Evolutionary conservation across 352 stramenopile species (phyloP).

Genomic region (Thraustochytrium sp.): DNA sequence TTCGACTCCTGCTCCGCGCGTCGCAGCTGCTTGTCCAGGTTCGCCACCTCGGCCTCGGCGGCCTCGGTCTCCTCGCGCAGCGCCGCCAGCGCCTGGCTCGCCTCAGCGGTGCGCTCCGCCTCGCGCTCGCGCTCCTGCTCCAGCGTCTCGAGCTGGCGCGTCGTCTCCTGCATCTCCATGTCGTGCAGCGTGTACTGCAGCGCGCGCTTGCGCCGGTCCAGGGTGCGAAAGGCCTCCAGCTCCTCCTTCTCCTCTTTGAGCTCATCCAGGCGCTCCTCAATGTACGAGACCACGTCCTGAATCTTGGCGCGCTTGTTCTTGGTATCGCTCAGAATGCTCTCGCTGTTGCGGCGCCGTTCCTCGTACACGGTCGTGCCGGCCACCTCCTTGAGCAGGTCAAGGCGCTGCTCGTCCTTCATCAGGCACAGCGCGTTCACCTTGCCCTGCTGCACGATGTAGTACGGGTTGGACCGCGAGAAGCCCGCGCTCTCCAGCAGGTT

Average conservation of each 20-base stretch:
- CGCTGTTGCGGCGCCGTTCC: slow-evolving; percentile 88
- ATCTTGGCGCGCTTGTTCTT: slow-evolving; percentile 89
- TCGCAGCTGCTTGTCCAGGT: background rate
- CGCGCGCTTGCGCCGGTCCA: slow-evolving; percentile 87
- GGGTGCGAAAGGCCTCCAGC: slow-evolving; percentile 83
- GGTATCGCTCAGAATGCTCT: slow-evolving; percentile 95
- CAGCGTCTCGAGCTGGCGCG: slow-evolving; percentile 55
- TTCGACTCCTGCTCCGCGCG: slow-evolving; percentile 40
- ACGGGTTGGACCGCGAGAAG: slow-evolving; percentile 98
- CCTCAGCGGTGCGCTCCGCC: slow-evolving; percentile 56
- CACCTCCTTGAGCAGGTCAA: slow-evolving; percentile 97
- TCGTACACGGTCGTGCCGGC: slow-evolving; percentile 98
- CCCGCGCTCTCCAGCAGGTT: slow-evolving; percentile 95
- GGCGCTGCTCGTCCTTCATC: slow-evolving; percentile 93
- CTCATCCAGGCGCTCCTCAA: slow-evolving; percentile 71
- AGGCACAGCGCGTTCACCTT: slow-evolving; percentile 96
- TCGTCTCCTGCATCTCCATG: slow-evolving; percentile 60
- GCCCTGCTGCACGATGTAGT: slow-evolving; percentile 99
- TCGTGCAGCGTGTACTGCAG: slow-evolving; percentile 95
- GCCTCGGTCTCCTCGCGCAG: slow-evolving; percentile 49
- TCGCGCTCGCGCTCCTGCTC: slow-evolving; percentile 54
- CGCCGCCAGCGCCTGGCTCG: slow-evolving; percentile 51
- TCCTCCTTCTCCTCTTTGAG: slow-evolving; percentile 98
- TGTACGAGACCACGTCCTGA: slow-evolving; percentile 87
- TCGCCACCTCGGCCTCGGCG: slow-evolving; percentile 7